These are phyloP conservation scores for Ustilago bromivora DNA, from an alignment of 1,284 basidiomycete genomes.

Conservation along the genomic window DNA sequence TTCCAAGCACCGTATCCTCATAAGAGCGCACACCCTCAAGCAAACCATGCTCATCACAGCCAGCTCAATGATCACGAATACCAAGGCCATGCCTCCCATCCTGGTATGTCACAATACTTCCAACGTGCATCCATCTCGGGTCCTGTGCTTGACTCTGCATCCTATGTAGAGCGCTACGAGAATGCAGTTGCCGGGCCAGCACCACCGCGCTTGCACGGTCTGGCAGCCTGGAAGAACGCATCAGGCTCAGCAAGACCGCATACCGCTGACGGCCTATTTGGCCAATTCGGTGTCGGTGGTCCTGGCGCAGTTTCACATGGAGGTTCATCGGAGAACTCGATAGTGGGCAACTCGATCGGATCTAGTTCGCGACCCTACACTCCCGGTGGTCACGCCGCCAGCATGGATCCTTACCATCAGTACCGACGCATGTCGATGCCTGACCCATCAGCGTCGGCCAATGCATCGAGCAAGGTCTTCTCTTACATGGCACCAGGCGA, in stretches of 20 bases:
- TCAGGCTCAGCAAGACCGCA: constrained; percentile 59
- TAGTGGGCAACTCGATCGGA: constrained; percentile 4
- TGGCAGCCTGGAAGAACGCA: constrained; percentile 60
- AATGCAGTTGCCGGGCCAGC: constrained; percentile 30
- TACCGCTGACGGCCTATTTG: constrained; percentile 65
- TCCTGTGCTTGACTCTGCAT: constrained; percentile 44
- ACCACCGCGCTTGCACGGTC: constrained; percentile 50
- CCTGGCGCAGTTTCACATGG: constrained; percentile 23
- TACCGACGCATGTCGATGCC: constrained; percentile 51
- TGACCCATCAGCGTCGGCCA: constrained; percentile 15
- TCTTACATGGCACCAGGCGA: constrained; percentile 56
- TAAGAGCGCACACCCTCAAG: constrained; percentile 15
- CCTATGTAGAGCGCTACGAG: constrained; percentile 28
- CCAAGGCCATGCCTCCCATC: constrained; percentile 13
- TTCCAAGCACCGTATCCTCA: constrained; percentile 29
- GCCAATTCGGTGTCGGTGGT: constrained; percentile 34
- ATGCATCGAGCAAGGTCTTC: constrained; percentile 44
- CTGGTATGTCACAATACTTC: constrained; percentile 36
- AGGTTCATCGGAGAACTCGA: constrained; percentile 17
- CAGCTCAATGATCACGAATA: constrained; percentile 33
- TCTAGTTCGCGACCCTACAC: constrained; percentile 38
- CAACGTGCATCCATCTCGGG: constrained; percentile 58
- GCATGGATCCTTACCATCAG: constrained; percentile 28
- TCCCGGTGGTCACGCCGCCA: constrained; percentile 18
- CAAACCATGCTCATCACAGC: constrained; percentile 13